Evolutionary conservation across 2,329 filamentous ascomycete species (phyloP).

Genomic region (Endothia cerciana): DNA sequence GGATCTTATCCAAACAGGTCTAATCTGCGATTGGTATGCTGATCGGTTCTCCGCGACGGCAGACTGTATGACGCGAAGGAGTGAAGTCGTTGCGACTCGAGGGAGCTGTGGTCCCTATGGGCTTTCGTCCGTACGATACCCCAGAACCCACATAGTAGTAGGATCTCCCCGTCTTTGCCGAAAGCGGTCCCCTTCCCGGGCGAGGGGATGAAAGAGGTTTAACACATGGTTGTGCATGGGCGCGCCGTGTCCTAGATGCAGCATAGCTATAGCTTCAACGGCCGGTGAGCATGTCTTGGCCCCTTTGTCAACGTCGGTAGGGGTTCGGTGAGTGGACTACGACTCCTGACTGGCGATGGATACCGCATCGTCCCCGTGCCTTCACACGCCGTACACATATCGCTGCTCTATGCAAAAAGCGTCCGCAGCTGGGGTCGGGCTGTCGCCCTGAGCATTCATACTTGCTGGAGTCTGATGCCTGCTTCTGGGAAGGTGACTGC

Average conservation of each 20-base stretch:
- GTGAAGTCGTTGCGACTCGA: background rate
- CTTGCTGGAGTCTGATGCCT: background rate
- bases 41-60: background rate
- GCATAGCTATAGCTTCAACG: slow-evolving; percentile 16
- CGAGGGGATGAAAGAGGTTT: background rate
- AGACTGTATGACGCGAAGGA: background rate
- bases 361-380: background rate
- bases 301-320: background rate
- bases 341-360: background rate
- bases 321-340: too few species aligned
- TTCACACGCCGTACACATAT: background rate
- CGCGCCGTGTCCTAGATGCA: slow-evolving; percentile 14
- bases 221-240: slow-evolving; percentile 17
- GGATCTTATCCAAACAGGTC: background rate
- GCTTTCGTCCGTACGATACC: background rate
- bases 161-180: background rate
- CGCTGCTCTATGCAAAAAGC: background rate
- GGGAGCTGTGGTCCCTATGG: background rate
- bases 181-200: background rate
- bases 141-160: background rate
- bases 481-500: background rate
- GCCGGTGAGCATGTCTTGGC: slow-evolving; percentile 13
- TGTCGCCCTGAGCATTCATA: background rate
- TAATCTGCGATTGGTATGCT: background rate
- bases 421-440: background rate